Conservation (phyloP, 2,329 filamentous ascomycete genomes). For the Ramichloridium luteum region DNA sequence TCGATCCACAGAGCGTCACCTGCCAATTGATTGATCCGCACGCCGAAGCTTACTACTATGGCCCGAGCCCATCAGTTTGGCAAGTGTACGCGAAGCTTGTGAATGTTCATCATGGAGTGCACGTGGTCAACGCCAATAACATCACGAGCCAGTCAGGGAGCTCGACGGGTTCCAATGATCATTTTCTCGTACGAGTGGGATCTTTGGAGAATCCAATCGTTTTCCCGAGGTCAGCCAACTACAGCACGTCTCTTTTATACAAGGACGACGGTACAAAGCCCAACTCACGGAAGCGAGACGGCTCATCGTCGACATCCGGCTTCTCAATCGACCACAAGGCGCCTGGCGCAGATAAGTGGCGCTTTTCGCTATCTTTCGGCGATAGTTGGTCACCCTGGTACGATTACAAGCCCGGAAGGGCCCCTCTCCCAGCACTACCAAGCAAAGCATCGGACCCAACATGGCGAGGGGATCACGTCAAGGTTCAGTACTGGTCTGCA, state of each 20-base stretch:
- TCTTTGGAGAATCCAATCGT: conserved; percentile 47
- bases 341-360: conserved; percentile 49
- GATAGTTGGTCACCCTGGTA: conserved; percentile 48
- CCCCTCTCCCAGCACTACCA: conserved; percentile 34
- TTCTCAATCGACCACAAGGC: conserved; percentile 47
- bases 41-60: conserved; percentile 32
- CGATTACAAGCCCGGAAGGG: conserved; percentile 41
- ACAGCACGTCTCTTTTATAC: conserved; percentile 42
- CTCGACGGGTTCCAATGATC: conserved; percentile 43
- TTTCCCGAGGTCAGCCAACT: conserved; percentile 45
- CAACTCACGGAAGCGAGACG: conserved; percentile 14
- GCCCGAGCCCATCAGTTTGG: conserved; percentile 44
- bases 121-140: conserved; percentile 46
- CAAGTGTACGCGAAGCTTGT: conserved; percentile 40
- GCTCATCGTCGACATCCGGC: conserved; percentile 25
- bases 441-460: conserved; percentile 48
- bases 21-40: conserved; percentile 33
- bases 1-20: conserved; percentile 34
- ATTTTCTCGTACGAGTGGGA: conserved; percentile 50
- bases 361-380: conserved; percentile 51
- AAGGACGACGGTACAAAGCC: conserved; percentile 24
- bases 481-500: conserved; percentile 51
- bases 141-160: conserved; percentile 33
- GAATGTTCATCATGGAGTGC: conserved; percentile 49
- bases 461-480: conserved; percentile 51